A percentile compares a stretch with the other conserved stretches of the same genome.
Evolutionary conservation across 2,329 filamentous ascomycete species (phyloP).

Genomic region (Trichoderma sp.): DNA sequence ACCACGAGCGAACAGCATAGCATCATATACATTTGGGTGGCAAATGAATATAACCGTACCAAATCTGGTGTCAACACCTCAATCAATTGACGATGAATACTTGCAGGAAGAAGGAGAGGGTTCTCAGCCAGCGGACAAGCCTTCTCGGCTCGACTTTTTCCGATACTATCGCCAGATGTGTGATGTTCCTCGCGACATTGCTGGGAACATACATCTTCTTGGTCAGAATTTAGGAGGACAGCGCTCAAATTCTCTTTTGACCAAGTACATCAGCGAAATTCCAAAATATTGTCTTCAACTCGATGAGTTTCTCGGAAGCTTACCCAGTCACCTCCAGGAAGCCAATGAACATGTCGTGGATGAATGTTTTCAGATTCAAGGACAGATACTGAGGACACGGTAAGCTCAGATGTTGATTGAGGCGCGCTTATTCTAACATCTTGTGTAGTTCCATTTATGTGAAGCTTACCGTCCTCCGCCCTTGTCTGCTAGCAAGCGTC

Average conservation of each 20-base stretch:
- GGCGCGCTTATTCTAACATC: not conserved
- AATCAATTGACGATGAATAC: constrained; percentile 10
- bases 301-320: not conserved
- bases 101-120: not conserved
- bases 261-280: constrained; percentile 2
- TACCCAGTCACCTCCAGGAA: not conserved
- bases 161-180: not conserved
- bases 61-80: not conserved
- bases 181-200: constrained; percentile 5
- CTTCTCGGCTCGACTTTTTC: not conserved
- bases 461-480: not conserved
- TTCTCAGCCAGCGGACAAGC: not conserved
- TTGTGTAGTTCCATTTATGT: not conserved
- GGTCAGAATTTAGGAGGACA: not conserved
- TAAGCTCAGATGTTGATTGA: not conserved
- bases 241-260: not conserved
- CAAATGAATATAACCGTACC: not conserved
- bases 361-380: constrained; percentile 5
- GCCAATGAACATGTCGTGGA: not conserved
- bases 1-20: not conserved
- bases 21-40: constrained; percentile 14
- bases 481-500: not conserved
- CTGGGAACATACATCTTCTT: not conserved
- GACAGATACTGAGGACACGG: constrained; percentile 1
- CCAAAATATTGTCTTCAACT: constrained; percentile 3